phyloP scores from a whole-genome alignment of 2,329 filamentous ascomycete genomes.

The Xylaria digitata region DNA sequence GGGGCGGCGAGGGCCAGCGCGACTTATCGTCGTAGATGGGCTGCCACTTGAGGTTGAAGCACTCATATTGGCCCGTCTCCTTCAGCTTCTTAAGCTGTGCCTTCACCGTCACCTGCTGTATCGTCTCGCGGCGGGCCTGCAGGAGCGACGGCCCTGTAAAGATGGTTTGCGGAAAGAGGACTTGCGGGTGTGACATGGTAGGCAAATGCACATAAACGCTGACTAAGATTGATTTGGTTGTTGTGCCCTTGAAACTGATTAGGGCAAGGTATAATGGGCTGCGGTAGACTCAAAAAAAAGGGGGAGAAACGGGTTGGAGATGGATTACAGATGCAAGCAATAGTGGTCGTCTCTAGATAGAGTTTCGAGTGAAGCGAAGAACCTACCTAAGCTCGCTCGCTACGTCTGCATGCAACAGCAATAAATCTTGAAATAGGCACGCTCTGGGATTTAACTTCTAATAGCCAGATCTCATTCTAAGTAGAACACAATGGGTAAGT shows the following conservation, averaged over 20 bases:
- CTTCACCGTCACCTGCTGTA: conserved; percentile 55
- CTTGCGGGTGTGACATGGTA: conserved; percentile 63
- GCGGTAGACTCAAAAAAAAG: background rate
- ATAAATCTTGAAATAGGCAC: background rate
- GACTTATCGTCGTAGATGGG: conserved; percentile 62
- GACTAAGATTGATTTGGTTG: background rate
- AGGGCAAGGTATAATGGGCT: background rate
- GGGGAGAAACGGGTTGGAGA: background rate
- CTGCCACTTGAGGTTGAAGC: conserved; percentile 69
- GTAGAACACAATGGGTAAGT: background rate
- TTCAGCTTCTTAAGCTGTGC: conserved; percentile 65
- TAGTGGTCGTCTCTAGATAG: background rate
- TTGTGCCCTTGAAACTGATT: background rate
- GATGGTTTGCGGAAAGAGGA: conserved; percentile 51
- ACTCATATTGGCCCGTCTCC: conserved; percentile 66
- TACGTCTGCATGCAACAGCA: conserved; percentile 8
- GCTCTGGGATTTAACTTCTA: background rate
- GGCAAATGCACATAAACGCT: conserved; percentile 6
- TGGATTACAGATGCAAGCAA: background rate
- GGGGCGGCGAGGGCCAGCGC: conserved; percentile 67
- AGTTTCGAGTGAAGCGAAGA: background rate
- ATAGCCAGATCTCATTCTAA: background rate
- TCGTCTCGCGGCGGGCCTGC: conserved; percentile 49
- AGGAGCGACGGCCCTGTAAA: conserved; percentile 54
- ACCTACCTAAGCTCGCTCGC: conserved; percentile 2